Base-by-base conservation (phyloP, 2,329 filamentous ascomycete genomes). In the Domatiomyces globalis region DNA sequence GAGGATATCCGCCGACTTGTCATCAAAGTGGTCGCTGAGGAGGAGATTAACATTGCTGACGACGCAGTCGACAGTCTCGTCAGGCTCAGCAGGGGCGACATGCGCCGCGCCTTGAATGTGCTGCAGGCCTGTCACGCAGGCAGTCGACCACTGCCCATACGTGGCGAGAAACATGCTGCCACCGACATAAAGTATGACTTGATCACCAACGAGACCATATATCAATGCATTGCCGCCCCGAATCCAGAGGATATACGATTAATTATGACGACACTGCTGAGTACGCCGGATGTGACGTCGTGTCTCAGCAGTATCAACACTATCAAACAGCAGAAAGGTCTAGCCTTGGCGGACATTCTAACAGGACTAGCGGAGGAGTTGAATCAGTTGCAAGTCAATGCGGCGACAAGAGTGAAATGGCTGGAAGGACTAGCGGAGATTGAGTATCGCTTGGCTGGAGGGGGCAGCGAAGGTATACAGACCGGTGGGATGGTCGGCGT, bases 91-190 rank as follows among this genome's bases (percentile, higher is more conserved):
- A 94, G 90, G 66, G 92, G 92, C 49, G 92, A 98, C 64, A 98
- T 98, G 92, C 79, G 92, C 63, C 75, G 92, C 57, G 89, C 92
- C 0, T 68, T 98, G 59, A 98, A 98, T 63, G 92, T 98, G 8
- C 74, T 98, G 25, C 92, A 98, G 70, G 92, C 92, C 7, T 98
- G 92, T 60, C 87, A 96, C 66, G 92, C 92, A 33, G 94, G 88
- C 55, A 94, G 87, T 80, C 78, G 73, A 72, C 67, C 72, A 1
- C 72, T 75, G n/a, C 62, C 60, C n/a, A 58, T 63, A 50, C 61
- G 61, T 56, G 65, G 73, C 54, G 66, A 68, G 46, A 62, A 66
- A 5, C 66, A 71, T 43, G 63, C 65, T 44, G 72, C 84, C 56
- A 73, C 78, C 68, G 76, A 83, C 50, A 80, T 89, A 25, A 74